These are phyloP conservation scores for Breynia disticha DNA, from an alignment of 441 rosid genomes.

Conservation along the genomic window DNA sequence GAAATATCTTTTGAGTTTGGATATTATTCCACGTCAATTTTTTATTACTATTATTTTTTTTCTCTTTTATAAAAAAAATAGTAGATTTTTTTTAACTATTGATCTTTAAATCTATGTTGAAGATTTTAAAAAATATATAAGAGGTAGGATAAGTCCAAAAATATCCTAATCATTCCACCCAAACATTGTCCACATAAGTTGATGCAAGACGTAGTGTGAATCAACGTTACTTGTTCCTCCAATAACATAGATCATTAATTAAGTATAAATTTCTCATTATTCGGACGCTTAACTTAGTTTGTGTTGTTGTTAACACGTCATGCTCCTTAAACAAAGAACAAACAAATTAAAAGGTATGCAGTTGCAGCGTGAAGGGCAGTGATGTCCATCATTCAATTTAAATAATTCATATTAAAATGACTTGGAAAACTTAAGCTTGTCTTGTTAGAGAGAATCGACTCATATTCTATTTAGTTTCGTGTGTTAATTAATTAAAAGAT, in stretches of 20 bases:
- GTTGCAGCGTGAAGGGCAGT: conserved; percentile 13
- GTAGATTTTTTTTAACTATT: no score
- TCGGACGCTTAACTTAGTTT: not conserved
- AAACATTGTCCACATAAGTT: no score
- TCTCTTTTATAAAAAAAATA: no score
- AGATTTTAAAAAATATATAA: no score
- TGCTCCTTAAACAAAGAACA: not conserved
- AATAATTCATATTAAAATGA: not conserved
- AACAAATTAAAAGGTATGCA: conserved; percentile 4
- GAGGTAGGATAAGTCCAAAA: no score
- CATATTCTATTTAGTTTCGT: not conserved
- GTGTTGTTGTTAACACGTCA: conserved; percentile 7
- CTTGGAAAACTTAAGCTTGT: conserved; percentile 7
- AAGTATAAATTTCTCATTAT: conserved; percentile 14
- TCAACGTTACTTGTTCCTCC: no score
- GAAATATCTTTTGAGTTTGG: no score
- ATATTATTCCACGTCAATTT: no score
- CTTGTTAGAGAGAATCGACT: conserved; percentile 25
- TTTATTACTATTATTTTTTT: no score
- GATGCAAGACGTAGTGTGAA: no score
- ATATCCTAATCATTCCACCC: no score
- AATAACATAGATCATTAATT: conserved; percentile 29
- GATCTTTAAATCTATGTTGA: no score
- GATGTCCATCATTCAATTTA: conserved; percentile 20
- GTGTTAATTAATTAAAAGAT: not conserved